Percentiles rank a stretch among this genome's conserved stretches.
These are phyloP conservation scores for Lichtheimia ramosa DNA, from an alignment of 371 early-diverging fungal species.

Conservation along the genomic window DNA sequence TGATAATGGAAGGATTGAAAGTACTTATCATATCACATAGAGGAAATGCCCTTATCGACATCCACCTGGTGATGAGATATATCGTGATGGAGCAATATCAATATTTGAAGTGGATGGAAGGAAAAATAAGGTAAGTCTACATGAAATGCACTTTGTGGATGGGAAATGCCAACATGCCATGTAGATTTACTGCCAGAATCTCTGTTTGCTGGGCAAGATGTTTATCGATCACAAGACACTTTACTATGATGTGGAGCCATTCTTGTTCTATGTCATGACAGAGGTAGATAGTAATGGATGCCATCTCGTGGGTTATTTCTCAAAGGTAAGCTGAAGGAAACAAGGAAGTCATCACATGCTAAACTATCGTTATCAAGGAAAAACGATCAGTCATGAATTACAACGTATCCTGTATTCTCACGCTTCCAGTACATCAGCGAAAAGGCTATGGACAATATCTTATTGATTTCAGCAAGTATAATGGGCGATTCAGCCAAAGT, in stretches of 20 bases:
- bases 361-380: slow-evolving; percentile 61
- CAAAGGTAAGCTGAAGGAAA: slow-evolving; percentile 67
- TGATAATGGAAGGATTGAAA: not conserved
- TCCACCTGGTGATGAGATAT: slow-evolving; percentile 99
- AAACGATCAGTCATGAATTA: slow-evolving; percentile 90
- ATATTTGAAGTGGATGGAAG: slow-evolving; percentile 96
- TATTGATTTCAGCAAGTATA: slow-evolving; percentile 94
- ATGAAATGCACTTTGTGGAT: not conserved
- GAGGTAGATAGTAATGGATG: slow-evolving; percentile 77
- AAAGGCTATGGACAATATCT: slow-evolving; percentile 98
- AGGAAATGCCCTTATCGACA: slow-evolving; percentile 80
- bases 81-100: slow-evolving; percentile 85
- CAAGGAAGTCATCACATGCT: too few relatives aligned
- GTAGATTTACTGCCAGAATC: slow-evolving; percentile 90
- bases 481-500: slow-evolving; percentile 70
- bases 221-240: slow-evolving; percentile 99
- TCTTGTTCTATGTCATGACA: slow-evolving; percentile 97
- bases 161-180: not conserved
- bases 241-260: slow-evolving; percentile 99
- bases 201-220: slow-evolving; percentile 97
- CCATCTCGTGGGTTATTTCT: slow-evolving; percentile 99
- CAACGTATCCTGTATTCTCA: slow-evolving; percentile 98
- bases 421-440: slow-evolving; percentile 95
- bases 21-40: slow-evolving; percentile 12
- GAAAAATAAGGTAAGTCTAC: slow-evolving; percentile 71